Percentiles rank a stretch among this genome's conserved stretches.
Conservation (phyloP, 2,329 filamentous ascomycete genomes). For the Clonostachys rhizophaga region DNA sequence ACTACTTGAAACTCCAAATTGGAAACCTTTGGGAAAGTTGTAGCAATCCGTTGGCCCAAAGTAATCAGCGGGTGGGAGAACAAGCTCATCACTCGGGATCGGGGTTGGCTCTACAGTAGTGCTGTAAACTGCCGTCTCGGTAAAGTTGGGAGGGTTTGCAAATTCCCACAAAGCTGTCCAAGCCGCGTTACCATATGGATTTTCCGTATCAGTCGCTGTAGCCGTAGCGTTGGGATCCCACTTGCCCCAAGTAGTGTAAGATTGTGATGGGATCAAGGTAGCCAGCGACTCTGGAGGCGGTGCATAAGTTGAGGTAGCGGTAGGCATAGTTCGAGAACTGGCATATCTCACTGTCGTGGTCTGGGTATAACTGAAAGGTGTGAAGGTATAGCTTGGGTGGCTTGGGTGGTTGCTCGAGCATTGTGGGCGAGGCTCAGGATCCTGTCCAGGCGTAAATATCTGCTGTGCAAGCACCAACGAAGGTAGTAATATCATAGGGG, state of each 20-base stretch:
- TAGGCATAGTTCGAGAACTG: slow-evolving; percentile 17
- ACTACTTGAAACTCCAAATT: slow-evolving; percentile 41
- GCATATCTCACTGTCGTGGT: slow-evolving; percentile 23
- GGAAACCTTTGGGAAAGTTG: slow-evolving; percentile 41
- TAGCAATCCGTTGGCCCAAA: slow-evolving; percentile 42
- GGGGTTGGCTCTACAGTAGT: slow-evolving; percentile 52
- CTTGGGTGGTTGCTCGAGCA: slow-evolving; percentile 10
- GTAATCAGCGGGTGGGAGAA: slow-evolving; percentile 48
- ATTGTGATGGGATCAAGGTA: slow-evolving; percentile 15
- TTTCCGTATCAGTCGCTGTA: slow-evolving; percentile 16
- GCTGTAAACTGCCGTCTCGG: slow-evolving; percentile 18
- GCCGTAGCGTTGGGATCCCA: slow-evolving; percentile 21
- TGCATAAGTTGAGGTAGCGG: slow-evolving; percentile 20
- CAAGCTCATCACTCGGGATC: slow-evolving; percentile 46
- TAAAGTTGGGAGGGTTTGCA: slow-evolving; percentile 25
- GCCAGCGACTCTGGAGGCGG: slow-evolving; percentile 15
- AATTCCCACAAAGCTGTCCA: slow-evolving; percentile 24
- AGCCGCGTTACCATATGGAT: slow-evolving; percentile 20
- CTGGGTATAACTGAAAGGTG: slow-evolving; percentile 20
- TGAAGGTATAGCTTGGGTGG: slow-evolving; percentile 17
- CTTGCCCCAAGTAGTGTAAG: slow-evolving; percentile 25
- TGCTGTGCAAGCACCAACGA: too few relatives aligned
- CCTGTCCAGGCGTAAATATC: too few relatives aligned
- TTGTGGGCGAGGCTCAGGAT: slow-evolving; percentile 9
- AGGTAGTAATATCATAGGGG: too few relatives aligned